Conservation (phyloP, 1,284 basidiomycete genomes). For the Peniophora sp. region DNA sequence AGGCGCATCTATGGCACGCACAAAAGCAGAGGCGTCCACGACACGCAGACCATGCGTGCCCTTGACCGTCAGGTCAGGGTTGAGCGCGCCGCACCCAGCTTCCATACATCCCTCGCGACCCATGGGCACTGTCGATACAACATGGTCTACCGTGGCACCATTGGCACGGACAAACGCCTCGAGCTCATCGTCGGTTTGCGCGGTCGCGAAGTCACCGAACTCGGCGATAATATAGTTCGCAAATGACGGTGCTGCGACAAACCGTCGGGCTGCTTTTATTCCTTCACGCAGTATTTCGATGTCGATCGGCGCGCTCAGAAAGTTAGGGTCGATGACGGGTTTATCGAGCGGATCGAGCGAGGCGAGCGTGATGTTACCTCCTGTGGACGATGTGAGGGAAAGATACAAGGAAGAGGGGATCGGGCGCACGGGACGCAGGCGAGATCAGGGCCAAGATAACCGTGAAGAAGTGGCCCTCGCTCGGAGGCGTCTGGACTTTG, state of each 20-base stretch:
- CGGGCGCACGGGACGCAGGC: not conserved
- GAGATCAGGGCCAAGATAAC: not conserved
- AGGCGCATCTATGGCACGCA: slow-evolving; percentile 7
- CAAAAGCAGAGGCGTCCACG: slow-evolving; percentile 19
- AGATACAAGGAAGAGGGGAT: not conserved
- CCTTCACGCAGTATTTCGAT: slow-evolving; percentile 9
- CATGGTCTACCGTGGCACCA: slow-evolving; percentile 12
- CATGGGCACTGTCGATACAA: slow-evolving; percentile 17
- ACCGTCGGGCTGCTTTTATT: slow-evolving; percentile 6
- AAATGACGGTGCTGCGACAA: slow-evolving; percentile 12
- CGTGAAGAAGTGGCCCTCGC: not conserved
- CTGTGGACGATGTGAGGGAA: not conserved
- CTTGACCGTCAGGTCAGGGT: slow-evolving; percentile 17
- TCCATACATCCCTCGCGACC: slow-evolving; percentile 2
- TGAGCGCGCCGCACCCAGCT: slow-evolving; percentile 12
- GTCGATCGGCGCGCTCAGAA: slow-evolving; percentile 12
- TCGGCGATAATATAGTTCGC: slow-evolving; percentile 8
- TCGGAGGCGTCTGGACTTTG: not conserved
- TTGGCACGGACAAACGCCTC: slow-evolving; percentile 8
- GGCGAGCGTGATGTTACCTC: not conserved
- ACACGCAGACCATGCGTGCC: slow-evolving; percentile 14
- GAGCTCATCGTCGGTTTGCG: slow-evolving; percentile 11
- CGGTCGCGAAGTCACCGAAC: slow-evolving; percentile 6
- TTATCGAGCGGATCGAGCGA: slow-evolving; percentile 6
- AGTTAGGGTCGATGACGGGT: slow-evolving; percentile 15